Conservation (phyloP, 148 eudicot genomes). For the Agrostemma githago region DNA sequence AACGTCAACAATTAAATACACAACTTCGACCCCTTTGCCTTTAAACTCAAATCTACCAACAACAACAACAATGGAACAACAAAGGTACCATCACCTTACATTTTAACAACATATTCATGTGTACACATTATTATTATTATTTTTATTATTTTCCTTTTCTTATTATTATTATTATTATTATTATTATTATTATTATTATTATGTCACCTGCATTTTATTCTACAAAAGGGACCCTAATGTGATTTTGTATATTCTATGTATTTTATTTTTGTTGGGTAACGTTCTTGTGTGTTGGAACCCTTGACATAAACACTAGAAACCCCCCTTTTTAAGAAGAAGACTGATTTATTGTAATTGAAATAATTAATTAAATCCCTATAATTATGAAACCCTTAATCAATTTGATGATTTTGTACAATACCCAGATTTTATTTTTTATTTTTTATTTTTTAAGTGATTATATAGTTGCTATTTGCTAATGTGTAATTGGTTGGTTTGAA, state of each 20-base stretch:
- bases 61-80: not conserved
- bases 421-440: slow-evolving; percentile 22
- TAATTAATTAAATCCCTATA: slow-evolving; percentile 1
- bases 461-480: not conserved
- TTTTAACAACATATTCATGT: not conserved
- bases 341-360: not conserved
- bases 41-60: not conserved
- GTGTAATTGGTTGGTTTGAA: not conserved
- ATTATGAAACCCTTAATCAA: slow-evolving; percentile 14
- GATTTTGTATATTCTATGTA: not conserved
- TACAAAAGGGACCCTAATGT: not conserved
- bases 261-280: slow-evolving; percentile 18
- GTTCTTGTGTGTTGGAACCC: slow-evolving; percentile 12
- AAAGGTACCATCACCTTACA: not conserved
- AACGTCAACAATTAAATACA: not conserved
- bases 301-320: not conserved
- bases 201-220: not conserved
- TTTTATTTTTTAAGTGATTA: too few relatives aligned
- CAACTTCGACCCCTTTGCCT: not conserved
- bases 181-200: too few relatives aligned
- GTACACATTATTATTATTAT: not conserved
- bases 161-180: too few relatives aligned
- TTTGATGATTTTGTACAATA: slow-evolving; percentile 15
- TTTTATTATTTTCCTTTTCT: too few relatives aligned
- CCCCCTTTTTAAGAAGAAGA: not conserved